Percentiles rank a stretch among this genome's conserved stretches.
These are phyloP conservation scores for Coemansia sp. DNA, from an alignment of 192 early-diverging fungal genomes.

Conservation along the genomic window DNA sequence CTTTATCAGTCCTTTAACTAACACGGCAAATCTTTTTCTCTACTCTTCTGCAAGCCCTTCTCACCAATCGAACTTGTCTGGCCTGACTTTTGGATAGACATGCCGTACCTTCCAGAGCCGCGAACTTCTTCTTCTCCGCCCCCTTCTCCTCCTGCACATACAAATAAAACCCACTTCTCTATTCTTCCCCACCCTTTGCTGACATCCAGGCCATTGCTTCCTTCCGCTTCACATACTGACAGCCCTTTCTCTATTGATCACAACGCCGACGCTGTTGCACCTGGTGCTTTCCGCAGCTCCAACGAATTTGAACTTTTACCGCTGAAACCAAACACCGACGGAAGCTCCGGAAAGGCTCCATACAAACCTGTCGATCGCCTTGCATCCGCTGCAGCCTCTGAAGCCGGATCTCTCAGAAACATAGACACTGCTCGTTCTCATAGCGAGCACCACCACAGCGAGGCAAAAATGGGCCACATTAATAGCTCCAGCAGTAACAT, in stretches of 20 bases:
- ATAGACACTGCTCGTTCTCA: not conserved
- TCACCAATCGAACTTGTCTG: not conserved
- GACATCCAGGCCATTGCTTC: constrained; percentile 11
- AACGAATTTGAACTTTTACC: constrained; percentile 19
- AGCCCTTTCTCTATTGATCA: not conserved
- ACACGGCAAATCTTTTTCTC: not conserved
- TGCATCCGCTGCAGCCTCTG: not conserved
- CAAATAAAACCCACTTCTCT: not conserved
- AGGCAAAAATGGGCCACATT: constrained; percentile 3
- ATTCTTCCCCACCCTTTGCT: not conserved
- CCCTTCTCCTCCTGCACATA: constrained; percentile 2
- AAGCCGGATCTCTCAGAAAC: not conserved
- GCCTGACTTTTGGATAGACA: not conserved
- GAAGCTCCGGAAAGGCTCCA: not conserved
- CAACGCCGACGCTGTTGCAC: not conserved
- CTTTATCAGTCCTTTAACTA: not conserved
- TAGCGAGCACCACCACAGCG: constrained; percentile 9
- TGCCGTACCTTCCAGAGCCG: not conserved
- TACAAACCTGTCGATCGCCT: not conserved
- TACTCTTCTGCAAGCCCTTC: too few relatives aligned
- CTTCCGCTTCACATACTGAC: not conserved
- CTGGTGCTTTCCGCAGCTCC: not conserved
- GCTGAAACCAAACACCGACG: constrained; percentile 1
- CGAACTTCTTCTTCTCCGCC: constrained; percentile 13
- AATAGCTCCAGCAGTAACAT: constrained; percentile 1